These are phyloP conservation scores for Pseudohalonectria lignicola DNA, from an alignment of 2,329 filamentous ascomycete species.

Conservation along the genomic window DNA sequence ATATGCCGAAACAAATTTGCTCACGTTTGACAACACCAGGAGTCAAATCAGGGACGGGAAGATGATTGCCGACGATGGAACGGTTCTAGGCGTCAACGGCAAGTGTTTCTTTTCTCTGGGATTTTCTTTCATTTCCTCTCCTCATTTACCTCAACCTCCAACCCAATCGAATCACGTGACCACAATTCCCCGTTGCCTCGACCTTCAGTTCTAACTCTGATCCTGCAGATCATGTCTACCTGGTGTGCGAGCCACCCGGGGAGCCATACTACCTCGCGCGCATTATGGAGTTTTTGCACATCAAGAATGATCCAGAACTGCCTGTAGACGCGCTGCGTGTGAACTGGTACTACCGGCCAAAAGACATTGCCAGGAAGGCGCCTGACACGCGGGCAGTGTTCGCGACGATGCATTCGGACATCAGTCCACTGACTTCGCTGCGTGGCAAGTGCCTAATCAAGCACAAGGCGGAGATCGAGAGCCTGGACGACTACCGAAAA, in stretches of 20 bases:
- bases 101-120: constrained; percentile 15
- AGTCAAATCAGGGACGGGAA: constrained; percentile 62
- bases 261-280: constrained; percentile 96
- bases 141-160: not conserved
- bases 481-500: constrained; percentile 76
- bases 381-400: constrained; percentile 86
- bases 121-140: not conserved
- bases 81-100: constrained; percentile 77
- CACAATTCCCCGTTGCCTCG: constrained; percentile 3
- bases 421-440: constrained; percentile 81
- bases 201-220: not conserved
- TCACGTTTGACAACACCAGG: constrained; percentile 69
- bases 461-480: constrained; percentile 77
- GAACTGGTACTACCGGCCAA: constrained; percentile 97
- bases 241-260: constrained; percentile 92
- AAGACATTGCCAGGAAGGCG: constrained; percentile 87
- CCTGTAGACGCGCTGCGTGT: constrained; percentile 81
- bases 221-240: constrained; percentile 65
- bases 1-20: constrained; percentile 67
- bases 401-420: constrained; percentile 97
- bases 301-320: constrained; percentile 59
- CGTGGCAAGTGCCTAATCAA: constrained; percentile 87
- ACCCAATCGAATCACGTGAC: too few species aligned
- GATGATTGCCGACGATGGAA: constrained; percentile 85
- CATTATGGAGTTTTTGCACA: constrained; percentile 95